Conservation (phyloP, 139 green algal species). For the Chlorella sp. region DNA sequence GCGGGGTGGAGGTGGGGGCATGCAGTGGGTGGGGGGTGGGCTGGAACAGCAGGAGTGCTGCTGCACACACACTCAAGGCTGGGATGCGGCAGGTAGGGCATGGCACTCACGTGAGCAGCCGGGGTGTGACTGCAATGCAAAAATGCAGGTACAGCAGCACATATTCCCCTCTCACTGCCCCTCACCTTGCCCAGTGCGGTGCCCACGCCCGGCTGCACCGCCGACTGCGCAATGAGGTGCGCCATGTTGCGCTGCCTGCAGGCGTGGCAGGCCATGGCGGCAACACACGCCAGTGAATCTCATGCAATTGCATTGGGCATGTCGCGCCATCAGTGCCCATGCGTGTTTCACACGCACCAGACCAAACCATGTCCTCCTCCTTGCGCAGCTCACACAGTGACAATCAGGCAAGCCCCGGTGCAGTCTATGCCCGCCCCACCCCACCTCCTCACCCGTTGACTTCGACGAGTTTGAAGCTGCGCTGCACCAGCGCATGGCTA, state of each 20-base stretch:
- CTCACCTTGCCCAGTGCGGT: constrained; percentile 12
- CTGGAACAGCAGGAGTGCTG: no score
- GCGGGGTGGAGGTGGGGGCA: no score
- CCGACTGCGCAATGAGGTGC: constrained; percentile 37
- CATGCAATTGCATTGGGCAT: neutral
- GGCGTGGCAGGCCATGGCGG: neutral
- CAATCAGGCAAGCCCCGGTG: no score
- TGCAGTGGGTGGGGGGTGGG: no score
- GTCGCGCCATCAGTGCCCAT: neutral
- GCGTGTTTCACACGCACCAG: neutral
- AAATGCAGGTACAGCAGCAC: no score
- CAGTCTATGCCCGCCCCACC: neutral
- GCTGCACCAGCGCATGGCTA: constrained; percentile 16
- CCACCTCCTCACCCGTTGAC: neutral
- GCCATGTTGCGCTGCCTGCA: constrained; percentile 35
- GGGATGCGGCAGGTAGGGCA: no score
- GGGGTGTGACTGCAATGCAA: no score
- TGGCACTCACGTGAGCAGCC: no score
- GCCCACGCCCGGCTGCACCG: constrained; percentile 40
- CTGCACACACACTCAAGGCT: no score
- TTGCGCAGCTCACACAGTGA: no score
- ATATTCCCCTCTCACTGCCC: no score
- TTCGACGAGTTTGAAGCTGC: constrained; percentile 14
- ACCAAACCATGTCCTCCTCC: no score
- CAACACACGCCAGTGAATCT: neutral